Evolutionary conservation across 2,329 filamentous ascomycete genomes (phyloP).

Genomic region (Claviceps arundinis): DNA sequence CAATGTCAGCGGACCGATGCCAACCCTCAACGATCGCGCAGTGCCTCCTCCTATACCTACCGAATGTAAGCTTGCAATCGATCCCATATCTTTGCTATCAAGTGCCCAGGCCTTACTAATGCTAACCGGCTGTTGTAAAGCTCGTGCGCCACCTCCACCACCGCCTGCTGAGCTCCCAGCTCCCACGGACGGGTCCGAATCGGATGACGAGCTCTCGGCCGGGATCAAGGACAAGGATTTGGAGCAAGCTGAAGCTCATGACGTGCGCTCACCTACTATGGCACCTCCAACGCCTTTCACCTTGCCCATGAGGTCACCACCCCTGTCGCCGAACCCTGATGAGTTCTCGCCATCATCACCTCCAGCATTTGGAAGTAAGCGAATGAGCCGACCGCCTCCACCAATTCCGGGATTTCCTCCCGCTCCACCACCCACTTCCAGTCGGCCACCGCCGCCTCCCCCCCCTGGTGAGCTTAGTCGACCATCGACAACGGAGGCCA

Average conservation of each 20-base stretch:
- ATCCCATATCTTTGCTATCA: background rate
- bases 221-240: conserved; percentile 28
- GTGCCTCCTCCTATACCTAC: conserved; percentile 44
- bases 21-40: conserved; percentile 37
- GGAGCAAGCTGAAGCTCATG: conserved; percentile 22
- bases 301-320: conserved; percentile 20
- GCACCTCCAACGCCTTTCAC: conserved; percentile 22
- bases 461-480: conserved; percentile 33
- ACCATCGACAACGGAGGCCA: conserved; percentile 45
- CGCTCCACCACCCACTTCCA: conserved; percentile 33
- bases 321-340: conserved; percentile 22
- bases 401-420: conserved; percentile 47
- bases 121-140: conserved; percentile 26
- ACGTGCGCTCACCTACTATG: conserved; percentile 26
- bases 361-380: conserved; percentile 28
- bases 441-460: conserved; percentile 50
- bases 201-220: conserved; percentile 72
- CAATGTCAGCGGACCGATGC: conserved; percentile 25
- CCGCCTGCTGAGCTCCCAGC: conserved; percentile 43
- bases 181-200: conserved; percentile 67
- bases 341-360: conserved; percentile 33
- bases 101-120: background rate
- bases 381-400: conserved; percentile 42
- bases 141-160: conserved; percentile 45
- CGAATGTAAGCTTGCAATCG: conserved; percentile 37